Conservation (phyloP, 306 rosid genomes). For the Citrullus mucosospermus region DNA sequence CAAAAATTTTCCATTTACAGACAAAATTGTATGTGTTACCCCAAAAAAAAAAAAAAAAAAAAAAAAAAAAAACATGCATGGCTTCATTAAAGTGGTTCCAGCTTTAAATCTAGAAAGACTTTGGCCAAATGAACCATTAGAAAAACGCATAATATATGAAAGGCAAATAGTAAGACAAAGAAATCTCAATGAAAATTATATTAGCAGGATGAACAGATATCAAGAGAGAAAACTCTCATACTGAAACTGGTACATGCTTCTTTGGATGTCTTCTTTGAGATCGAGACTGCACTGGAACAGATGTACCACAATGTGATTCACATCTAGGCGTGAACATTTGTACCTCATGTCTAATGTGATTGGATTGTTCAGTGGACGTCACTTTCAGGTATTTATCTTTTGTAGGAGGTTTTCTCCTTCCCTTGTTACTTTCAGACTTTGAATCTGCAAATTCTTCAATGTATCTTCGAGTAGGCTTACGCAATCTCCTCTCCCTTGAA, state of each 20-base stretch:
- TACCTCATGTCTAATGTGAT: constrained; percentile 19
- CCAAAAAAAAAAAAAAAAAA: too few relatives aligned
- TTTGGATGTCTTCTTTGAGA: constrained; percentile 30
- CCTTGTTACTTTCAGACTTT: constrained; percentile 21
- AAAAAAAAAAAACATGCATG: neutral
- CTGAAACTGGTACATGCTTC: constrained; percentile 36
- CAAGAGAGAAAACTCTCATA: neutral
- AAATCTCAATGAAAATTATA: neutral
- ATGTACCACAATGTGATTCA: constrained; percentile 27
- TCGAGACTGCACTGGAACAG: constrained; percentile 31
- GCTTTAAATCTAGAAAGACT: neutral
- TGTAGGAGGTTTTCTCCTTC: constrained; percentile 35
- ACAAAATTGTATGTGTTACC: neutral
- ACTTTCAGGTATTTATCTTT: constrained; percentile 19
- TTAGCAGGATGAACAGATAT: neutral
- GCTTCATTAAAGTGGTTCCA: neutral
- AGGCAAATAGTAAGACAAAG: neutral
- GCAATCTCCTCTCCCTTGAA: constrained; percentile 54
- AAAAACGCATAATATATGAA: neutral
- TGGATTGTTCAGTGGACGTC: constrained; percentile 25
- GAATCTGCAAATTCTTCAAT: constrained; percentile 56
- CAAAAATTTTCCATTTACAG: neutral
- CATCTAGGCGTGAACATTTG: constrained; percentile 31
- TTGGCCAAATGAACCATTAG: neutral
- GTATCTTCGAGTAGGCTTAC: constrained; percentile 67